phyloP scores from a whole-genome alignment of 208 protist genomes.

The Trypanosoma mega region DNA sequence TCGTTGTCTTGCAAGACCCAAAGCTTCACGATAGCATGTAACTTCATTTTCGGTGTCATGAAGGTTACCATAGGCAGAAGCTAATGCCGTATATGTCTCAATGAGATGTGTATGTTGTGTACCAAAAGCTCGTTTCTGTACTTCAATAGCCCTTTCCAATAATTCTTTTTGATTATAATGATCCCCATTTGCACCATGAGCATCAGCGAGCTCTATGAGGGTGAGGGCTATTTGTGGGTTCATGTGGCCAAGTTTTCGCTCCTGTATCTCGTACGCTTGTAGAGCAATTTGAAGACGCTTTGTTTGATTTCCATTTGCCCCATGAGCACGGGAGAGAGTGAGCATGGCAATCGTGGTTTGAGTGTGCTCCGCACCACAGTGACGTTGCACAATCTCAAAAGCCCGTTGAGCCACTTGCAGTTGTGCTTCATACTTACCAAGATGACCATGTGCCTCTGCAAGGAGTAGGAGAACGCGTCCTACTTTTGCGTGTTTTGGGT shows the following conservation, averaged over 20 bases:
- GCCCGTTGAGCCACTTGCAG: slow-evolving; percentile 60
- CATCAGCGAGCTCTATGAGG: slow-evolving; percentile 66
- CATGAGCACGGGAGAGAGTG: slow-evolving; percentile 64
- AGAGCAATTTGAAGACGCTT: slow-evolving; percentile 63
- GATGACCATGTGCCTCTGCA: slow-evolving; percentile 63
- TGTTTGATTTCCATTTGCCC: slow-evolving; percentile 46
- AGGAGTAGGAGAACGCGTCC: slow-evolving; percentile 77
- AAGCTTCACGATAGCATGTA: slow-evolving; percentile 73
- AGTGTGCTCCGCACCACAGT: slow-evolving; percentile 77
- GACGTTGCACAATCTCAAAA: slow-evolving; percentile 66
- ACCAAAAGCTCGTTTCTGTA: slow-evolving; percentile 83
- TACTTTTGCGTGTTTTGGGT: slow-evolving; percentile 72
- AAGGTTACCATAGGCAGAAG: slow-evolving; percentile 64
- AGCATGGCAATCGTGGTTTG: slow-evolving; percentile 79
- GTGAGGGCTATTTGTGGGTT: slow-evolving; percentile 83
- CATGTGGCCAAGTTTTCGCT: slow-evolving; percentile 57
- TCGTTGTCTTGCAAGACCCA: slow-evolving; percentile 60
- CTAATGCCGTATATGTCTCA: slow-evolving; percentile 68
- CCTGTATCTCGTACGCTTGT: slow-evolving; percentile 69
- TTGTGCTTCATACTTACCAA: slow-evolving; percentile 59
- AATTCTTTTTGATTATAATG: slow-evolving; percentile 65
- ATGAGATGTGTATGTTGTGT: slow-evolving; percentile 71
- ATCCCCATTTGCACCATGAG: slow-evolving; percentile 64
- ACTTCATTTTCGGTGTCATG: slow-evolving; percentile 48
- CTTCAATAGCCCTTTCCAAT: slow-evolving; percentile 69